These are phyloP conservation scores for Buddleja alternifolia DNA, from an alignment of 257 asterid species.

Conservation along the genomic window DNA sequence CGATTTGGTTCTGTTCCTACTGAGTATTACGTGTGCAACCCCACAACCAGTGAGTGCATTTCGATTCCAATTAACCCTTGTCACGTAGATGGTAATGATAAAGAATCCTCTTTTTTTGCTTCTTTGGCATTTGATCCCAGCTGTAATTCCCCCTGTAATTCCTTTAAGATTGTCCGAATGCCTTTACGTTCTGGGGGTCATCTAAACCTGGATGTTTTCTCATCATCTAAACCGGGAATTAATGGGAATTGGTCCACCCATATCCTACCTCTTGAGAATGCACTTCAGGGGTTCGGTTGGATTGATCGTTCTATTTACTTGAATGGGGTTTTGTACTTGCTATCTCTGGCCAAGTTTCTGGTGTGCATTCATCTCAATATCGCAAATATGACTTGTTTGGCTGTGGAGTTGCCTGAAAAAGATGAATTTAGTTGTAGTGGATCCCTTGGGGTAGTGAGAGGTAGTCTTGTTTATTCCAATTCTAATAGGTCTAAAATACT, in stretches of 20 bases:
- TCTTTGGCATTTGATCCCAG: too few relatives aligned
- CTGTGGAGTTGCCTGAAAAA: not conserved
- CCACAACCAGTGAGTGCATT: conserved; percentile 6
- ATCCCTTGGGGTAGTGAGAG: not conserved
- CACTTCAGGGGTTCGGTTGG: not conserved
- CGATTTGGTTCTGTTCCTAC: not conserved
- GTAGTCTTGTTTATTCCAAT: not conserved
- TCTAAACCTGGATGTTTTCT: not conserved
- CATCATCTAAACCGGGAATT: too few relatives aligned
- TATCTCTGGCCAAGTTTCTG: not conserved
- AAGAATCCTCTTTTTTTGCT: too few relatives aligned
- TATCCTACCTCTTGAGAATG: not conserved
- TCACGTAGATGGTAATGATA: too few relatives aligned
- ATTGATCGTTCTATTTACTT: not conserved
- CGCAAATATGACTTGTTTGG: not conserved
- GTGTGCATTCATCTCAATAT: not conserved
- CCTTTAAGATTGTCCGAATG: not conserved
- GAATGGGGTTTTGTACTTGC: conserved; percentile 3
- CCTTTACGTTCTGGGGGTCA: too few relatives aligned
- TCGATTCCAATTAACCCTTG: not conserved
- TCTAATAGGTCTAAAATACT: not conserved
- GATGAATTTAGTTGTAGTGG: not conserved
- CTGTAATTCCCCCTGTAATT: too few relatives aligned
- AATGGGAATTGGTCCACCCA: not conserved
- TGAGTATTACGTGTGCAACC: conserved; percentile 5